These are phyloP conservation scores for Notholithocarpus densiflorus DNA, from an alignment of 306 rosid genomes.

Conservation along the genomic window DNA sequence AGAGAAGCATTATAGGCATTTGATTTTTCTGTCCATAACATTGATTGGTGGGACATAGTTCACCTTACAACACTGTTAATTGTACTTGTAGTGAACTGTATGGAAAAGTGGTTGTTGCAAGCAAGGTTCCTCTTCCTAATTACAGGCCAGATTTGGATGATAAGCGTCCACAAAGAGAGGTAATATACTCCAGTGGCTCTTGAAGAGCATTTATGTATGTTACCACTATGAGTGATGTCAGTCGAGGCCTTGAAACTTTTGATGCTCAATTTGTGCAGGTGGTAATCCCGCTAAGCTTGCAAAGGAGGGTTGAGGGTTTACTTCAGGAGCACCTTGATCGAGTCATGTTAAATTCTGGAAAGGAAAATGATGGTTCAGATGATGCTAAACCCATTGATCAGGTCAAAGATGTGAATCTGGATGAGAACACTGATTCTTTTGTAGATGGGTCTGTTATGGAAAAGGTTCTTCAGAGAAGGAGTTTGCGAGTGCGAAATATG, in stretches of 20 bases:
- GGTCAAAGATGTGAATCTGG: conserved; percentile 41
- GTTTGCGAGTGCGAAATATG: conserved; percentile 93
- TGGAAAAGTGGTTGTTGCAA: conserved; percentile 94
- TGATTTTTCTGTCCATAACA: background rate
- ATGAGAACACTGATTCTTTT: conserved; percentile 53
- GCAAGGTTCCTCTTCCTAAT: conserved; percentile 96
- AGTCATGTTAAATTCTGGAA: conserved; percentile 46
- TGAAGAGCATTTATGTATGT: conserved; percentile 5
- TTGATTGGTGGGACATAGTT: conserved; percentile 4
- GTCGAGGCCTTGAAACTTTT: conserved; percentile 5
- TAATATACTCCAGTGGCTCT: conserved; percentile 25
- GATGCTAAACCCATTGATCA: conserved; percentile 39
- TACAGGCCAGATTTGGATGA: conserved; percentile 98
- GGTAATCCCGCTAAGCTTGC: conserved; percentile 83
- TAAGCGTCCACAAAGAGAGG: conserved; percentile 98
- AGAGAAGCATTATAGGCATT: conserved; percentile 6
- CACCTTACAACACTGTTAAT: conserved; percentile 4
- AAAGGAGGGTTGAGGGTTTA: conserved; percentile 89
- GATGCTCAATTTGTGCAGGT: conserved; percentile 45
- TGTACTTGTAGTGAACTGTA: conserved; percentile 54
- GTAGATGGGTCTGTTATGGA: conserved; percentile 93
- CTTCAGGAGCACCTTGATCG: conserved; percentile 87
- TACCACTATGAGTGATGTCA: conserved; percentile 2
- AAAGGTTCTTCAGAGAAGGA: conserved; percentile 88
- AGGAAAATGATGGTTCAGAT: conserved; percentile 33